These are phyloP conservation scores for Taphrina wiesneri DNA, from an alignment of 1,139 yeast genomes.

Conservation along the genomic window DNA sequence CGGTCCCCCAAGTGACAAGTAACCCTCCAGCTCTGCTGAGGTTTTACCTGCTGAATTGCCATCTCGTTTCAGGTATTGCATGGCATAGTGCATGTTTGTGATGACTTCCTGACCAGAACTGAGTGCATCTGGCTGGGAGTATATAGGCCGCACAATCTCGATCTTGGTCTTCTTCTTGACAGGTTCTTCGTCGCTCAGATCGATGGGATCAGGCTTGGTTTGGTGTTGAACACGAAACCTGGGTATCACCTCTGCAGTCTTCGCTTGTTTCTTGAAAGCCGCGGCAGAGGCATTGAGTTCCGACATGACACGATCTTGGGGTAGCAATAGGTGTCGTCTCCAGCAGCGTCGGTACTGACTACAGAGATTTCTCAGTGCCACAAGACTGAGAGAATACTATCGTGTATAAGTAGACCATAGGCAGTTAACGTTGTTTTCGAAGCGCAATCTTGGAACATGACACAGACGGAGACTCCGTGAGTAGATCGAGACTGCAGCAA, in stretches of 20 bases:
- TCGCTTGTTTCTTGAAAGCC: slow-evolving; percentile 61
- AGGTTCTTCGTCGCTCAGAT: slow-evolving; percentile 41
- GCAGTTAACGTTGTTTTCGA: no score
- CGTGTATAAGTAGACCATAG: no score
- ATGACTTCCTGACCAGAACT: slow-evolving; percentile 65
- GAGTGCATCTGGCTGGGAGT: slow-evolving; percentile 47
- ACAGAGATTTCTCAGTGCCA: no score
- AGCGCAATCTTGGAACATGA: no score
- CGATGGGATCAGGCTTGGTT: slow-evolving; percentile 34
- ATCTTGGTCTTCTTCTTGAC: slow-evolving; percentile 38
- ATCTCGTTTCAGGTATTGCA: slow-evolving; percentile 66
- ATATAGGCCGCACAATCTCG: slow-evolving; percentile 38
- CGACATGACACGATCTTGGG: slow-evolving; percentile 25
- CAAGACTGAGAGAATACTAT: no score
- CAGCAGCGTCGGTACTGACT: no score
- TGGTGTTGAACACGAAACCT: slow-evolving; percentile 53
- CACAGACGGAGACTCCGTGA: no score
- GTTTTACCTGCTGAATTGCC: slow-evolving; percentile 50
- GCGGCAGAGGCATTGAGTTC: slow-evolving; percentile 53
- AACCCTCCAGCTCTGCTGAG: slow-evolving; percentile 24
- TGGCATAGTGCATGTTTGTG: slow-evolving; percentile 81
- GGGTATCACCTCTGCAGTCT: slow-evolving; percentile 45
- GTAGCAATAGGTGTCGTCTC: no score
- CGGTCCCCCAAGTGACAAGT: slow-evolving; percentile 26
- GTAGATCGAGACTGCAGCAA: no score